Evolutionary conservation across 768 basidiomycete genomes (phyloP).

Genomic region (Lentinula edodes): DNA sequence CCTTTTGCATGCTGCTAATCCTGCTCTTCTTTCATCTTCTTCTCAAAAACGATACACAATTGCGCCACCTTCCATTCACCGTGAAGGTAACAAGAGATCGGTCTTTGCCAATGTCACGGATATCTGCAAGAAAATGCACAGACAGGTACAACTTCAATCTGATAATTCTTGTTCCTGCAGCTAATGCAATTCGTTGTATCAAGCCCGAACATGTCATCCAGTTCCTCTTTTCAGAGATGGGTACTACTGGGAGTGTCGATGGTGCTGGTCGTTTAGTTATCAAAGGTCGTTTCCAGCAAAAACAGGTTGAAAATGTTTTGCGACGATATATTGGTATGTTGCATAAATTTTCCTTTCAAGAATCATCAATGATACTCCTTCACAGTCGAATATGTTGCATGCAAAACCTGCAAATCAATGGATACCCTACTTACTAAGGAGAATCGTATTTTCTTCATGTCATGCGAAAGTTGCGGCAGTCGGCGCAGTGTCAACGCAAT

Average conservation of each 20-base stretch:
- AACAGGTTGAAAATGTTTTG: conserved; percentile 95
- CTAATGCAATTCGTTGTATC: conserved; percentile 9
- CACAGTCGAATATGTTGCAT: conserved; percentile 95
- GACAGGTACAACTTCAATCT: conserved; percentile 39
- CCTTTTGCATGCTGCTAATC: conserved; percentile 90
- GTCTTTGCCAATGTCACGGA: conserved; percentile 96
- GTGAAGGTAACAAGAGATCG: conserved; percentile 96
- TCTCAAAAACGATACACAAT: conserved; percentile 95
- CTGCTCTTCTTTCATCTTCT: conserved; percentile 75
- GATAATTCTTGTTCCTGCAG: background rate
- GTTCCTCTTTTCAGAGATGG: conserved; percentile 97
- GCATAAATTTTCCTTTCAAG: background rate
- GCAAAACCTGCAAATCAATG: conserved; percentile 99
- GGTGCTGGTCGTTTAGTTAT: conserved; percentile 90
- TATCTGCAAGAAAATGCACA: conserved; percentile 98
- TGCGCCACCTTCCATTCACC: conserved; percentile 87
- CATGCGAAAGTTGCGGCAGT: conserved; percentile 87
- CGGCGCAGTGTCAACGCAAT: conserved; percentile 90
- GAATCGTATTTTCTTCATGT: conserved; percentile 98
- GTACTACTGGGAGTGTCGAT: conserved; percentile 94
- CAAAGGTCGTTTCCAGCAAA: conserved; percentile 97
- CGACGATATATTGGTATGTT: conserved; percentile 90
- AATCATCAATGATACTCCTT: background rate
- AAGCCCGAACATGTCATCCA: conserved; percentile 96
- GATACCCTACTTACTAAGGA: conserved; percentile 96